Evolutionary conservation across 495 filamentous ascomycete species (phyloP), one percentile per base, ranked within the genome.

Genomic region (Penicillium pancosmium): DNA sequence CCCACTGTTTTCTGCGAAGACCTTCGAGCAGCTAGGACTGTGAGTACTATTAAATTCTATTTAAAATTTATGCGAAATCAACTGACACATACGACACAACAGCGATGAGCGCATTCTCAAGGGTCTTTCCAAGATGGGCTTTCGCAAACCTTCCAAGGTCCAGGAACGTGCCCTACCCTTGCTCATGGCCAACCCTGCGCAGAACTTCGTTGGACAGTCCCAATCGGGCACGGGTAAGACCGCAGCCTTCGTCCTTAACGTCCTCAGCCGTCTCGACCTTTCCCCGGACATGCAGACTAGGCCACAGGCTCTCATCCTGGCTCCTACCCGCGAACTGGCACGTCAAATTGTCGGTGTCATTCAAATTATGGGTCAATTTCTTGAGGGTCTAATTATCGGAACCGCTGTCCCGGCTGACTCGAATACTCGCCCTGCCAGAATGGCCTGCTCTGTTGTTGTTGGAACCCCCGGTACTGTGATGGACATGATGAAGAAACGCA

Each of bases 221-320:
- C 95, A 99, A 75, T 98, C 95, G 5, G 95, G 95, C 59, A 99
- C 95, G 13, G 95, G 95, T 57, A 99, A 99, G 78, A 99, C 95
- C 10, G 95, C 94, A 33, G 95, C 95, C 33, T 99, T 98, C 72
- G 87, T 92, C 23, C 84, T 96, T 54, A 97, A 94, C 43, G 89
- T 97, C 53, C 82, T 99, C 18, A 87, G 88, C 54, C 90, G 94
- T 50, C 71, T 97, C 64, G 89, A 98, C 62, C 78, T 92, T 47
- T 74, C 65, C 46, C 78, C 85, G n/a, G 52, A 74, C 44, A 57
- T 67, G 57, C 65, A 69, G 36, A 76, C 72, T 15, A 76, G 80
- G 27, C 93, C 94, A 8, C 94, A 99, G 76, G 91, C 92, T 18
- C 74, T 99, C 15, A 87, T 93, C 50, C 84, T 99, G 18, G 94